These are phyloP conservation scores for Fusarium marasasianum DNA, from an alignment of 2,329 filamentous ascomycete genomes.

Conservation along the genomic window DNA sequence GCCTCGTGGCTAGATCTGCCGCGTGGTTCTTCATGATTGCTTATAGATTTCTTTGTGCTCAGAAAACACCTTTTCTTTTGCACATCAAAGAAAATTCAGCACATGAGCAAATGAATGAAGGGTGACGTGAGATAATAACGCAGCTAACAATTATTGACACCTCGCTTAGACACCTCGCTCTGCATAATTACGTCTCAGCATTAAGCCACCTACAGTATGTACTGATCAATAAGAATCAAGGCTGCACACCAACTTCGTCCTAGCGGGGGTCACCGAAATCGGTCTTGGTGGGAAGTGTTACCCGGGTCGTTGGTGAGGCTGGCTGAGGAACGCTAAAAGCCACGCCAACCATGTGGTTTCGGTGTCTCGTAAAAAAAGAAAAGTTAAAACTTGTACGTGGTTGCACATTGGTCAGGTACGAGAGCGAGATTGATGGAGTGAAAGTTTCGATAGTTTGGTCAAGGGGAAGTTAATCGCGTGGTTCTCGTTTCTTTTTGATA, in stretches of 20 bases:
- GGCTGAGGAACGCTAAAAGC: neutral
- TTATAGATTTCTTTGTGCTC: neutral
- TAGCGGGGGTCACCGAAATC: neutral
- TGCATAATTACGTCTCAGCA: neutral
- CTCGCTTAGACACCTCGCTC: neutral
- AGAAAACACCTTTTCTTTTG: accelerated
- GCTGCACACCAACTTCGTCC: neutral
- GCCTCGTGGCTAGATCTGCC: neutral
- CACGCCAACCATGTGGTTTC: neutral
- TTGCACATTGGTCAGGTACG: neutral
- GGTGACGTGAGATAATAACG: neutral
- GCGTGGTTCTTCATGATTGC: constrained; percentile 7
- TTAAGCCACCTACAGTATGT: neutral
- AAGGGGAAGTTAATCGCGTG: neutral
- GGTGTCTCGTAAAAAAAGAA: neutral
- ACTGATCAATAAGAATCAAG: neutral
- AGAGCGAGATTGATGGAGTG: neutral
- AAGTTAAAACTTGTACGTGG: neutral
- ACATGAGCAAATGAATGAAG: neutral
- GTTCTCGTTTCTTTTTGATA: neutral
- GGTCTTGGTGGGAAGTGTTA: neutral
- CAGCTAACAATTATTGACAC: neutral
- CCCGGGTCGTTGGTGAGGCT: neutral
- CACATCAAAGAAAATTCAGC: neutral
- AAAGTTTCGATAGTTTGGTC: neutral